A percentile compares a stretch with the other conserved stretches of the same genome.
Conservation (phyloP, 345 rosid species). For the Salix brachista region DNA sequence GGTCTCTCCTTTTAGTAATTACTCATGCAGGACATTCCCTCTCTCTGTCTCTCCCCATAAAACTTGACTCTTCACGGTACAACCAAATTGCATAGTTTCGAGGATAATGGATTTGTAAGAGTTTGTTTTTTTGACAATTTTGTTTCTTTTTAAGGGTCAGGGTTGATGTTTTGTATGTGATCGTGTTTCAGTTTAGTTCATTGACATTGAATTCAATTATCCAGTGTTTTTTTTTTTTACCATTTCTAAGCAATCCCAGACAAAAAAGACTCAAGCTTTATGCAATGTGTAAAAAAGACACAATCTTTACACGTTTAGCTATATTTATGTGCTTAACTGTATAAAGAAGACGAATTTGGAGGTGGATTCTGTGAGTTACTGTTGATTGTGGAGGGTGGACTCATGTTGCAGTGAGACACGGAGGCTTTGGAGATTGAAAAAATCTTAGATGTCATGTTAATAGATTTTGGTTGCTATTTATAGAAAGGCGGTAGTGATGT, state of each 20-base stretch:
- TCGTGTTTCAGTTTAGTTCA: neutral
- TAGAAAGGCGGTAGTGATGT: conserved; percentile 7
- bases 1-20: neutral
- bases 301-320: neutral
- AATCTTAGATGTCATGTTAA: conserved; percentile 13
- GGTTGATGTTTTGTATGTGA: neutral
- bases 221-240: neutral
- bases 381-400: conserved; percentile 34
- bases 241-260: neutral
- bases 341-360: conserved; percentile 19
- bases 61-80: neutral
- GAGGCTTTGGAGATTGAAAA: conserved; percentile 29
- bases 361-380: conserved; percentile 27
- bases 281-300: neutral
- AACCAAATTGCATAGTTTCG: neutral
- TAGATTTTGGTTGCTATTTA: conserved; percentile 18
- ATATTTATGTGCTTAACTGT: neutral
- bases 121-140: neutral
- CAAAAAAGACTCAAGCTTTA: neutral
- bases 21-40: neutral
- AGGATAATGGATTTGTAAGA: neutral
- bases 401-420: conserved; percentile 36
- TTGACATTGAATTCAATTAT: neutral
- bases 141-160: neutral
- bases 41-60: neutral